phyloP scores from a whole-genome alignment of 2,329 filamentous ascomycete genomes.

The Beauveria australis region DNA sequence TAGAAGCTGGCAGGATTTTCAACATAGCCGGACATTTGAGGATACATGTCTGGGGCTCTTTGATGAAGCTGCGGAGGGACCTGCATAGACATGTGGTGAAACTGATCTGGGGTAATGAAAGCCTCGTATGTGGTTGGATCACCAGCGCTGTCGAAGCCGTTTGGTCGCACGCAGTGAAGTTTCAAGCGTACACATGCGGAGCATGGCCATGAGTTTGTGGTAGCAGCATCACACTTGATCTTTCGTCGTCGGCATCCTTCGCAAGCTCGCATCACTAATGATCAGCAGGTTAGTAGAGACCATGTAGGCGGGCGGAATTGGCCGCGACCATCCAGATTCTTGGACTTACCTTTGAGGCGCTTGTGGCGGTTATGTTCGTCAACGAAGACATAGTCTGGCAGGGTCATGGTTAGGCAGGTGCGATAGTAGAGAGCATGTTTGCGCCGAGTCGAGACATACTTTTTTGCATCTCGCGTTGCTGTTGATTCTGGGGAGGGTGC shows the following conservation, averaged over 20 bases:
- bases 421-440: neutral
- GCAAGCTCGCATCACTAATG: conserved; percentile 86
- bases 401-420: conserved; percentile 23
- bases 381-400: conserved; percentile 91
- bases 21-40: conserved; percentile 40
- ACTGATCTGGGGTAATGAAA: conserved; percentile 25
- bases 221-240: conserved; percentile 96
- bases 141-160: conserved; percentile 52
- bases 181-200: conserved; percentile 89
- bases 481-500: conserved; percentile 34
- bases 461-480: conserved; percentile 39
- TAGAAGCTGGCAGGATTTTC: conserved; percentile 38
- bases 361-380: conserved; percentile 98
- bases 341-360: conserved; percentile 70
- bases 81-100: conserved; percentile 45
- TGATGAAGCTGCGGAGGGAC: conserved; percentile 34
- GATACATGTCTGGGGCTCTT: conserved; percentile 37
- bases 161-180: conserved; percentile 85
- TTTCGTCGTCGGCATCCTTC: conserved; percentile 92
- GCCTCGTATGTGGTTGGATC: conserved; percentile 26
- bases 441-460: neutral
- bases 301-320: neutral
- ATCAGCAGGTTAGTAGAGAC: neutral
- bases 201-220: conserved; percentile 95
- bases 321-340: neutral